Conservation (phyloP, 371 early-diverging fungal species). For the Saksenaea oblongispora region DNA sequence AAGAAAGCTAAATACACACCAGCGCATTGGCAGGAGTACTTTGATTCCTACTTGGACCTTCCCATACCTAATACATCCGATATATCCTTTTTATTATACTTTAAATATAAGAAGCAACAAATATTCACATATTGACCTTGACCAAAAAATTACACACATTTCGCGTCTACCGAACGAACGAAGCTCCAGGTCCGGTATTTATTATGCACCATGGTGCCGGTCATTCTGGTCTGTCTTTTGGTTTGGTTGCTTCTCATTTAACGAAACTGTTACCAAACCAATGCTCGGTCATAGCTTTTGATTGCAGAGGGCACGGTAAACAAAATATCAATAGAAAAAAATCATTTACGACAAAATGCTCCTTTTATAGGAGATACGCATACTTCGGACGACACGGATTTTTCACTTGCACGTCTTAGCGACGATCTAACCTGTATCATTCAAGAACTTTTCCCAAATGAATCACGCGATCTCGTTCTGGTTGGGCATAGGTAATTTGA, state of each 20-base stretch:
- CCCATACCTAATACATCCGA: slow-evolving; percentile 24
- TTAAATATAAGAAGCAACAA: not conserved
- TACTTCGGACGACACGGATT: slow-evolving; percentile 54
- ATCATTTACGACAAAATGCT: not conserved
- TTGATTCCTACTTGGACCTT: slow-evolving; percentile 32
- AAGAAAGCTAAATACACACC: slow-evolving; percentile 24
- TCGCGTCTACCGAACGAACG: slow-evolving; percentile 32
- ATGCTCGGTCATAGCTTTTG: slow-evolving; percentile 66
- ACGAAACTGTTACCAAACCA: slow-evolving; percentile 34
- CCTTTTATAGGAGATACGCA: slow-evolving; percentile 46
- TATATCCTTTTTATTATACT: slow-evolving; percentile 35
- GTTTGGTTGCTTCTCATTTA: slow-evolving; percentile 60
- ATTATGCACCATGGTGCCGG: slow-evolving; percentile 94
- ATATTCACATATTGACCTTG: not conserved
- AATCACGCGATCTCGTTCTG: slow-evolving; percentile 62
- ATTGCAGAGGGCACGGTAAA: slow-evolving; percentile 86
- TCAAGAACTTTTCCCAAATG: slow-evolving; percentile 24
- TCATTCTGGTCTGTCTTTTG: slow-evolving; percentile 78
- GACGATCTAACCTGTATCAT: slow-evolving; percentile 62
- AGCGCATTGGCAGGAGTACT: slow-evolving; percentile 37
- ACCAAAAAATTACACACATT: slow-evolving; percentile 26
- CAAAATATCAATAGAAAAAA: not conserved
- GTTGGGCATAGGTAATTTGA: slow-evolving; percentile 77
- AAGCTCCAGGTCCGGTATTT: slow-evolving; percentile 62
- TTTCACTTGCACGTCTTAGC: slow-evolving; percentile 58